A percentile compares a stretch with the other conserved stretches of the same genome.
Conservation (phyloP, 768 basidiomycete genomes). For the Macrocybe gigantea region DNA sequence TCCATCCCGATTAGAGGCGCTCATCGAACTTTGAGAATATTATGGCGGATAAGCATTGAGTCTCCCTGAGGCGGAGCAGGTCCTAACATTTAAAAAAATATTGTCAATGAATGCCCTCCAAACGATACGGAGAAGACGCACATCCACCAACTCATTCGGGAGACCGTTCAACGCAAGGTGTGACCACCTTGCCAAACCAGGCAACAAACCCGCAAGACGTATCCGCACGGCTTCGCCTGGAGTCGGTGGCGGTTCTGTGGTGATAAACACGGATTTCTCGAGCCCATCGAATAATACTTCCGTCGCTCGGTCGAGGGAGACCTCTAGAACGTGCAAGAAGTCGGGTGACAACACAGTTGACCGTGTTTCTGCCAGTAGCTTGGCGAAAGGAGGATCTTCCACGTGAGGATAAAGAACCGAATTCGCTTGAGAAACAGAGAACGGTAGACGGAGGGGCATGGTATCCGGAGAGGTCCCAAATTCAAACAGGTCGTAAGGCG, state of each 20-base stretch:
- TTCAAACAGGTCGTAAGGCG: constrained; percentile 23
- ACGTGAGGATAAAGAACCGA: neutral
- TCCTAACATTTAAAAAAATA: neutral
- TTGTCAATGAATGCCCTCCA: neutral
- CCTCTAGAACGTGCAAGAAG: constrained; percentile 64
- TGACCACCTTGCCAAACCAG: constrained; percentile 77
- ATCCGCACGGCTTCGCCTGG: constrained; percentile 42
- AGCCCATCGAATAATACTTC: constrained; percentile 59
- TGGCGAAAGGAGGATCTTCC: constrained; percentile 46
- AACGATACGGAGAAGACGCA: constrained; percentile 32
- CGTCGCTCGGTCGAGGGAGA: constrained; percentile 67
- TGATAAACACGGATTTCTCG: constrained; percentile 56
- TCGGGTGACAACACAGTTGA: constrained; percentile 58
- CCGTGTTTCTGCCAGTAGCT: constrained; percentile 67
- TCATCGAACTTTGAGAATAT: too few relatives aligned
- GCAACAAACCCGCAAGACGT: constrained; percentile 74
- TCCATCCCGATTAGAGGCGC: too few relatives aligned
- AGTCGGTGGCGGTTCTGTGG: constrained; percentile 5
- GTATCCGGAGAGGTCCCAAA: constrained; percentile 2
- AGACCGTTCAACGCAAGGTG: constrained; percentile 57
- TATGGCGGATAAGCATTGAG: too few relatives aligned
- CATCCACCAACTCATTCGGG: constrained; percentile 82
- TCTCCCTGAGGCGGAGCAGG: too few relatives aligned
- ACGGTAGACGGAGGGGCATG: constrained; percentile 4
- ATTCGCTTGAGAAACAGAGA: constrained; percentile 1